Percentiles rank a stretch among this genome's conserved stretches.
phyloP scores from a whole-genome alignment of 2,329 filamentous ascomycete species.

The Byssothecium circinans region DNA sequence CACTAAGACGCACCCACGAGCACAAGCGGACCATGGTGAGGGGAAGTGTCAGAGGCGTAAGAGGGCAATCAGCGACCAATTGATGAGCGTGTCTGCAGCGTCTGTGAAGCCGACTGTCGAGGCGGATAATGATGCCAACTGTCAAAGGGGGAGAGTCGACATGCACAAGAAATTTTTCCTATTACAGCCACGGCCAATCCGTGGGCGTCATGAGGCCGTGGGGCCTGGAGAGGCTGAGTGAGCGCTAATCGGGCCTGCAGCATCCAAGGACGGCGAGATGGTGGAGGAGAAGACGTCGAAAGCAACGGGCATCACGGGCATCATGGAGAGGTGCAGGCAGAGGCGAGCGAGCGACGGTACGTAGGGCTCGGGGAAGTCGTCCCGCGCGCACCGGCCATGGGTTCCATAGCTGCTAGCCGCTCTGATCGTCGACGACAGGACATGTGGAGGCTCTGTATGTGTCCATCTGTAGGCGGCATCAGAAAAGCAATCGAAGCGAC shows the following conservation, averaged over 20 bases:
- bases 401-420: not conserved
- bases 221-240: not conserved
- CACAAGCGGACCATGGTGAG: not conserved
- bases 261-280: not conserved
- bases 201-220: not conserved
- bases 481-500: no score
- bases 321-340: not conserved
- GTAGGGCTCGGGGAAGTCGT: not conserved
- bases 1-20: not conserved
- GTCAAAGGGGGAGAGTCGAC: slow-evolving; percentile 4
- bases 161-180: slow-evolving; percentile 11
- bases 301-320: not conserved
- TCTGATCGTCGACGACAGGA: not conserved
- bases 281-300: not conserved
- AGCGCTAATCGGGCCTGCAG: not conserved
- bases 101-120: slow-evolving; percentile 7
- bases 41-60: not conserved
- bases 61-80: no score
- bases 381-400: slow-evolving; percentile 4
- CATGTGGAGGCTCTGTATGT: not conserved
- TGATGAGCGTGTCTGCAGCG: no score
- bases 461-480: not conserved
- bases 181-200: slow-evolving; percentile 12
- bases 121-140: slow-evolving; percentile 2
- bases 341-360: not conserved